Base-by-base conservation (phyloP, 441 rosid genomes). In the Euphorbia corollata region DNA sequence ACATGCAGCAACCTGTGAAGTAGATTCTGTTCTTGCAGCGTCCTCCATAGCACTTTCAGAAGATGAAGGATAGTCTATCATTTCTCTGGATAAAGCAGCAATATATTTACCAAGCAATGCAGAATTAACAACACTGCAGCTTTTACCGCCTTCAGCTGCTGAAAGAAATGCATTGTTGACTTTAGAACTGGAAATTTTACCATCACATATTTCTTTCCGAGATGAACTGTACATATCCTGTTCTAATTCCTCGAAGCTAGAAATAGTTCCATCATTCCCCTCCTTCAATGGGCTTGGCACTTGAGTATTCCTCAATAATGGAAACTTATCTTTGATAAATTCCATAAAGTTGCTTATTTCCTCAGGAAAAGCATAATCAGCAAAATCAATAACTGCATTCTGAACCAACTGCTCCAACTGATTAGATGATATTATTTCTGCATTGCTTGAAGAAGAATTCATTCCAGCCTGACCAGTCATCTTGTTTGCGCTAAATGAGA, bases 201-300 rank as follows among this genome's bases (percentile, higher is more conserved):
- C 72, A 70, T 78, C 74, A 38, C 59, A 45, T 75, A 80, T 76
- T 74, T 74, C 85, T 66, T 71, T 75, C 61, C 79, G 71, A 58
- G 86, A 77, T 36, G 74, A 63, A 22, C 22, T 63, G 74, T 85
- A 92, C 75, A 90, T 73, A 71, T 86, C 86, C 62, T 78, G 81
- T 79, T 95, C 99, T 76, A 87, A 51, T 32, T 74, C 83, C 75
- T 81, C 95, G 69, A 82, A 68, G 74, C 67, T 75, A 64, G 68
- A 73, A 60, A 63, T 68, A 63, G 73, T 66, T 60, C 65, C 72
- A 68, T 73, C 87, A 73, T 76, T 78, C 75, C 68, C 79, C 77
- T 84, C 75, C 69, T 68, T 76, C 53, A 81, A 77, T 68, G 75
- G 68, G 68, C 64, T 64, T 16, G 87, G 83, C 61, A 66, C 74